Evolutionary conservation across 2,329 filamentous ascomycete genomes (phyloP).

Genomic region (Aspergillus pseudoglaucus): DNA sequence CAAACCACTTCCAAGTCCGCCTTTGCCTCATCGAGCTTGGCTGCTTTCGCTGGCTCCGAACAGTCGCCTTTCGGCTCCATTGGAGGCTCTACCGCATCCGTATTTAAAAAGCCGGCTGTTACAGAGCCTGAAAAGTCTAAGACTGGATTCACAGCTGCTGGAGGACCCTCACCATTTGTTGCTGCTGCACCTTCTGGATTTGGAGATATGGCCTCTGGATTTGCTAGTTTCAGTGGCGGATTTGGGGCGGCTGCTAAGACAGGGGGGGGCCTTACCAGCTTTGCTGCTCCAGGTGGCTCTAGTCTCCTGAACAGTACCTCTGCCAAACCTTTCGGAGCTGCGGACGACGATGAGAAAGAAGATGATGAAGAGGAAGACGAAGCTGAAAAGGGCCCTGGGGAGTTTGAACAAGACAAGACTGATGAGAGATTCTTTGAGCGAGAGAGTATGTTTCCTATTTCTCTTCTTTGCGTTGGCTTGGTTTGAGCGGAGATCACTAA

Average conservation of each 20-base stretch:
- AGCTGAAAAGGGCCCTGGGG: slow-evolving; percentile 38
- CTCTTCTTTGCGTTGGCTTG: neutral
- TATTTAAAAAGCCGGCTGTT: slow-evolving; percentile 27
- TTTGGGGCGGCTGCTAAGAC: slow-evolving; percentile 47
- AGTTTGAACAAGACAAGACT: slow-evolving; percentile 45
- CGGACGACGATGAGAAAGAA: slow-evolving; percentile 48
- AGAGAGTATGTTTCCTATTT: slow-evolving; percentile 52
- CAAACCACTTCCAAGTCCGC: slow-evolving; percentile 51
- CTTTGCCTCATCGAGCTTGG: slow-evolving; percentile 64
- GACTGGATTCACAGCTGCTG: slow-evolving; percentile 25
- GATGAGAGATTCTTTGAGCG: slow-evolving; percentile 49
- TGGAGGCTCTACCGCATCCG: slow-evolving; percentile 41
- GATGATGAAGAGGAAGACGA: slow-evolving; percentile 48
- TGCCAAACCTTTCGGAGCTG: slow-evolving; percentile 67
- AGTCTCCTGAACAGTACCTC: slow-evolving; percentile 34
- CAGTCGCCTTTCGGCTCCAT: slow-evolving; percentile 60
- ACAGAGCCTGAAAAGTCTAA: slow-evolving; percentile 16
- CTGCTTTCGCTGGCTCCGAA: slow-evolving; percentile 55
- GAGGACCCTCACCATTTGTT: slow-evolving; percentile 24
- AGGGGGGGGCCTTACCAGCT: slow-evolving; percentile 53
- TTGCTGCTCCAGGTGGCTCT: slow-evolving; percentile 57
- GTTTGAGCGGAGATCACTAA: neutral
- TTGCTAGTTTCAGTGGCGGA: slow-evolving; percentile 32
- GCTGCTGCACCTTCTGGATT: slow-evolving; percentile 31
- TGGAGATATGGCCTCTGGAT: slow-evolving; percentile 30